A percentile compares a stretch with the other conserved stretches of the same genome.
Evolutionary conservation across 352 stramenopile species (phyloP).

Genomic region (Pythium rhizo-oryzae): DNA sequence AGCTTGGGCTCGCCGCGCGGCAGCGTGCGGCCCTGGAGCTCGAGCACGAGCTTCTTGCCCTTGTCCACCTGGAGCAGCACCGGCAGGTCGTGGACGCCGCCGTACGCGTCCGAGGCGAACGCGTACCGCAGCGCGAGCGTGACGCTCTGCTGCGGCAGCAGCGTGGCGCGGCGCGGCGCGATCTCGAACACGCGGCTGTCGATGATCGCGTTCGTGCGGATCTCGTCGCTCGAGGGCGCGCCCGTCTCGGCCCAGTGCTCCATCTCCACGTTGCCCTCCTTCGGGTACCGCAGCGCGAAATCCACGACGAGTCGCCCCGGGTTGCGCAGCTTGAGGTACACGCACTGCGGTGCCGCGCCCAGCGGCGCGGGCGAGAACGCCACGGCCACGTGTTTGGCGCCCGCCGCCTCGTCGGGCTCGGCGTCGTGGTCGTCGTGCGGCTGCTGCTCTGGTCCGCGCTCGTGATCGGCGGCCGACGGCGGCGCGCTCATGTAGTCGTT

Average conservation of each 20-base stretch:
- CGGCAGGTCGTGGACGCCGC: slow-evolving; percentile 84
- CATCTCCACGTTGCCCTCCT: slow-evolving; percentile 92
- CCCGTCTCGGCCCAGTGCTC: slow-evolving; percentile 93
- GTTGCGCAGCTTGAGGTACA: slow-evolving; percentile 88
- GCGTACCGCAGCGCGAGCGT: slow-evolving; percentile 69
- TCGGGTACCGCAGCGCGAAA: slow-evolving; percentile 88
- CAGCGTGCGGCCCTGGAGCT: slow-evolving; percentile 86
- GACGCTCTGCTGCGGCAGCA: slow-evolving; percentile 65
- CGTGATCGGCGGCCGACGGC: background rate
- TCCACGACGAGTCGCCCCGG: slow-evolving; percentile 80
- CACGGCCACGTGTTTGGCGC: slow-evolving; percentile 56
- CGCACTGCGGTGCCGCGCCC: slow-evolving; percentile 49
- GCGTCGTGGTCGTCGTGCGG: slow-evolving; percentile 12
- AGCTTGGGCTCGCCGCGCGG: slow-evolving; percentile 59
- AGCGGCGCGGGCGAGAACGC: slow-evolving; percentile 80
- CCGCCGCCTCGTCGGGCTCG: slow-evolving; percentile 16
- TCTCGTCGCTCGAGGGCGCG: slow-evolving; percentile 78
- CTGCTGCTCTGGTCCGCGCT: background rate
- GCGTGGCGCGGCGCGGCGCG: slow-evolving; percentile 48
- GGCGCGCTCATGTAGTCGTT: slow-evolving; percentile 70
- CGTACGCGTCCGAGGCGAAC: slow-evolving; percentile 73
- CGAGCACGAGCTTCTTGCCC: slow-evolving; percentile 88
- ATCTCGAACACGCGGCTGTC: slow-evolving; percentile 79
- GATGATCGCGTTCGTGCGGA: slow-evolving; percentile 79
- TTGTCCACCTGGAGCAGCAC: slow-evolving; percentile 89